Base-by-base conservation (phyloP, 768 basidiomycete species). In the Termitomyces sp. region DNA sequence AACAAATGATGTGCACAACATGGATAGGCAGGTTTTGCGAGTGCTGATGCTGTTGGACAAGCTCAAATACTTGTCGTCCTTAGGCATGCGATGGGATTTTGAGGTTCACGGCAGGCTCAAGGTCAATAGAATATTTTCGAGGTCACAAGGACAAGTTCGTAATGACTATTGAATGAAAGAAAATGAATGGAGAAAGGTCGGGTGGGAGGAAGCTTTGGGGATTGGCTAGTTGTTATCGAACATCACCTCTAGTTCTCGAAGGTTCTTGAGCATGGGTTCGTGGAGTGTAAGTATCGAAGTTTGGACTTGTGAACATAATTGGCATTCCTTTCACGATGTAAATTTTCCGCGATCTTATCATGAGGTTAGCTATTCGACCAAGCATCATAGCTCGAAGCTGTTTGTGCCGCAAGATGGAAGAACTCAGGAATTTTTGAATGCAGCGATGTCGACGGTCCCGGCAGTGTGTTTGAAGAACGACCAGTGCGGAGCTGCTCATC, bases 1-100 rank as follows among this genome's bases (percentile, higher is more conserved):
- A 23, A 58, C 18, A 40, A 58, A 33, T 15, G 48, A 56, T 12
- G 36, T 39, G 33, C 56, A 58, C 59, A 57, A 51, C 61, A 62
- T 62, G 43, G 51, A 25, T 9, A 16, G 23, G 7, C 5, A 39
- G 32, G n/a, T 32, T 7, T 35, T 35, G 6, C 10, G 20, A 2
- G 40, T 52, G 22, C 23, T 44, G 22, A 11, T 7, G 4, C 10
- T 48, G 15, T 27, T 22, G 9, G 18, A n/a, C 3, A 12, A 38
- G 13, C n/a, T 10, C 25, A n/a, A 16, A 13, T 32, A 42, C 38
- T 51, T 51, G 31, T 41, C 41, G 27, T 22, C 20, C 18, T 39
- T 31, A n/a, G 29, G 27, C 50, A 5, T 41, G 10, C 40, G 13
- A 22, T 51, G 16, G 38, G 13, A 12, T 36, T 35, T 49, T 35